Conservation (phyloP, 805 yeast species). For the Wilhelminamyces savonicus region DNA sequence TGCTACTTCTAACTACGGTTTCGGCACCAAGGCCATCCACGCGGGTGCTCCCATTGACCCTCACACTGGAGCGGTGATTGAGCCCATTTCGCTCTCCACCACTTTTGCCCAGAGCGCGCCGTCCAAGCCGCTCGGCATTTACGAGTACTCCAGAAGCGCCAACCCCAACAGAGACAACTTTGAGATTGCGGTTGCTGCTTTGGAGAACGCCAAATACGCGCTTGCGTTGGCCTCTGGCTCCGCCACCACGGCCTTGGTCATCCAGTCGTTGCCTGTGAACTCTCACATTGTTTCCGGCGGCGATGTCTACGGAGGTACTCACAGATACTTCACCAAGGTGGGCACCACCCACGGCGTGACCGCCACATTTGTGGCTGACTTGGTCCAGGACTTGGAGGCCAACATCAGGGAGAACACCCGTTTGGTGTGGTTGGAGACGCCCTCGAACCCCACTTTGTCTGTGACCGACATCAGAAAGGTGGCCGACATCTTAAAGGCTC, state of each 20-base stretch:
- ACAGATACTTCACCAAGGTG: slow-evolving; percentile 82
- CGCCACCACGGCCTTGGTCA: slow-evolving; percentile 71
- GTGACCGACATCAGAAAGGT: slow-evolving; percentile 70
- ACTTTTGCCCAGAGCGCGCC: slow-evolving; percentile 81
- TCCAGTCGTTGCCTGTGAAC: slow-evolving; percentile 67
- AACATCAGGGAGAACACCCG: slow-evolving; percentile 58
- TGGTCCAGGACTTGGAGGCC: slow-evolving; percentile 51
- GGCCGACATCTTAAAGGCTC: slow-evolving; percentile 43
- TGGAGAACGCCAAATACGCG: slow-evolving; percentile 71
- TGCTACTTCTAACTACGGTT: slow-evolving; percentile 31
- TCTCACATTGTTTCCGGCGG: slow-evolving; percentile 74
- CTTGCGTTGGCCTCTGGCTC: slow-evolving; percentile 82
- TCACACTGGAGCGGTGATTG: slow-evolving; percentile 79
- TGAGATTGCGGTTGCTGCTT: slow-evolving; percentile 71
- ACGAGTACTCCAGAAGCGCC: slow-evolving; percentile 79
- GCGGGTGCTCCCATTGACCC: slow-evolving; percentile 71
- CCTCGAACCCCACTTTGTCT: slow-evolving; percentile 81
- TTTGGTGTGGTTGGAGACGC: slow-evolving; percentile 84
- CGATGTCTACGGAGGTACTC: slow-evolving; percentile 90
- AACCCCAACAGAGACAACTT: slow-evolving; percentile 84
- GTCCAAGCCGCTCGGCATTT: slow-evolving; percentile 67
- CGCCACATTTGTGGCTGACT: slow-evolving; percentile 59
- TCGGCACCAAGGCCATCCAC: slow-evolving; percentile 81
- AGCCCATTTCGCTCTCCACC: slow-evolving; percentile 76
- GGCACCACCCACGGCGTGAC: slow-evolving; percentile 74